phyloP scores from a whole-genome alignment of 1,139 yeast species.

The Geotrichum histeridarum region DNA sequence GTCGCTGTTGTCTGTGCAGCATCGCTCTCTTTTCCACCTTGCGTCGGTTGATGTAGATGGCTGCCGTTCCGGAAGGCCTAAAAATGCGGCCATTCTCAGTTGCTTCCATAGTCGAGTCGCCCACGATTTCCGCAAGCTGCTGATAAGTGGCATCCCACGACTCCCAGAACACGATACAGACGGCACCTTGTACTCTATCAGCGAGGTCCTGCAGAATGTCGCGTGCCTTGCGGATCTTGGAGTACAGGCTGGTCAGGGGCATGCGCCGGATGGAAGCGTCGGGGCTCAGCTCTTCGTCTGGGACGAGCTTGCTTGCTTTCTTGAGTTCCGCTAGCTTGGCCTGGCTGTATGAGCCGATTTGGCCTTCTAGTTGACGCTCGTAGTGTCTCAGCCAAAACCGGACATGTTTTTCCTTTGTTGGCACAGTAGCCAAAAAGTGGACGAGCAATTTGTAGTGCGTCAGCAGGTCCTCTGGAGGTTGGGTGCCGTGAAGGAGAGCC shows the following conservation, averaged over 20 bases:
- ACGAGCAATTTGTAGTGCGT: conserved; percentile 12
- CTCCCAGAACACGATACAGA: conserved; percentile 37
- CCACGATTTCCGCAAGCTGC: conserved; percentile 32
- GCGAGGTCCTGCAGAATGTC: conserved; percentile 33
- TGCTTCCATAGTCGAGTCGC: conserved; percentile 29
- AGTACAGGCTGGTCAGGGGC: conserved; percentile 28
- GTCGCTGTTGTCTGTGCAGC: conserved; percentile 8
- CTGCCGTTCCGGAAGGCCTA: conserved; percentile 35
- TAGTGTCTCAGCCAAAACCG: conserved; percentile 19
- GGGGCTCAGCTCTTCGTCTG: neutral
- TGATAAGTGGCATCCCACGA: conserved; percentile 35
- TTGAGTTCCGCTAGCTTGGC: neutral
- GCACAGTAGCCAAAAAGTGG: conserved; percentile 12
- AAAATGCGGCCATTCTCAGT: conserved; percentile 34
- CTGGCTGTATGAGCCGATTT: conserved; percentile 1
- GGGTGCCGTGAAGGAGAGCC: neutral
- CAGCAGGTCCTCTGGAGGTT: conserved; percentile 4
- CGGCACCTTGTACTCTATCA: conserved; percentile 35
- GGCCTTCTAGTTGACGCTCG: conserved; percentile 13
- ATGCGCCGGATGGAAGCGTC: conserved; percentile 8
- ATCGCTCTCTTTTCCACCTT: conserved; percentile 22
- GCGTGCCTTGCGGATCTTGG: conserved; percentile 28
- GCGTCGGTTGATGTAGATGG: conserved; percentile 30
- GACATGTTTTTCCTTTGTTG: conserved; percentile 10
- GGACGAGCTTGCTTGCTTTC: neutral